phyloP scores from a whole-genome alignment of 441 rosid genomes.

The Capsella rubella region DNA sequence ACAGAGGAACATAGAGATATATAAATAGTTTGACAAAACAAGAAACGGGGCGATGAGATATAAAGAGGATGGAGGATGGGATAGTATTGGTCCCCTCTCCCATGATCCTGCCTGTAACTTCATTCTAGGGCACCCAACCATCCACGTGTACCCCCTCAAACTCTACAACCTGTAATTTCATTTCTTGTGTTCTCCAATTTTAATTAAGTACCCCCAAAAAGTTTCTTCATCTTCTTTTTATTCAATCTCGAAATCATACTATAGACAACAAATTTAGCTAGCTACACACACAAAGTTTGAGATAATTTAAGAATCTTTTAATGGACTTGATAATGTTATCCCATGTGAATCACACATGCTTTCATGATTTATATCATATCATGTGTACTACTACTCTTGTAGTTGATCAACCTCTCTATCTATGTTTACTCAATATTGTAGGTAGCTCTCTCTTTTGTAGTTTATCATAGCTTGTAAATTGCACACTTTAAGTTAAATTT shows the following conservation, averaged over 20 bases:
- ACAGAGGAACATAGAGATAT: background rate
- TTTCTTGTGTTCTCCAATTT: background rate
- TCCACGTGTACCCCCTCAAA: slow-evolving; percentile 44
- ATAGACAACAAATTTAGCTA: slow-evolving; percentile 16
- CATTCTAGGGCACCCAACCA: slow-evolving; percentile 33
- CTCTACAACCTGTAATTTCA: slow-evolving; percentile 43
- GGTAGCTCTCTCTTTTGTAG: too few relatives aligned
- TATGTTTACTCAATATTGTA: too few relatives aligned
- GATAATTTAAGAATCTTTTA: background rate
- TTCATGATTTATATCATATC: slow-evolving; percentile 23
- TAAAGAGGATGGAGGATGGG: slow-evolving; percentile 14
- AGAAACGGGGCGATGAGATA: background rate
- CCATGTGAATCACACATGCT: slow-evolving; percentile 47
- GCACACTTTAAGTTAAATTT: too few relatives aligned
- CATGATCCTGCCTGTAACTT: slow-evolving; percentile 41
- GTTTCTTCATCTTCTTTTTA: background rate
- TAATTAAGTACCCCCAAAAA: background rate
- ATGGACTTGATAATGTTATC: slow-evolving; percentile 41
- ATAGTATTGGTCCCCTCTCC: slow-evolving; percentile 28
- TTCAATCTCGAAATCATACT: background rate
- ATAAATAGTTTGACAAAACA: background rate
- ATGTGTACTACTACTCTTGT: background rate
- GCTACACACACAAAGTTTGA: background rate
- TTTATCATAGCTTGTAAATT: too few relatives aligned
- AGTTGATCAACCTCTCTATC: too few relatives aligned